Evolutionary conservation across 176 grass and related monocot species (phyloP), one percentile per base, ranked within the genome.

Genomic region (Ensete ventricosum): DNA sequence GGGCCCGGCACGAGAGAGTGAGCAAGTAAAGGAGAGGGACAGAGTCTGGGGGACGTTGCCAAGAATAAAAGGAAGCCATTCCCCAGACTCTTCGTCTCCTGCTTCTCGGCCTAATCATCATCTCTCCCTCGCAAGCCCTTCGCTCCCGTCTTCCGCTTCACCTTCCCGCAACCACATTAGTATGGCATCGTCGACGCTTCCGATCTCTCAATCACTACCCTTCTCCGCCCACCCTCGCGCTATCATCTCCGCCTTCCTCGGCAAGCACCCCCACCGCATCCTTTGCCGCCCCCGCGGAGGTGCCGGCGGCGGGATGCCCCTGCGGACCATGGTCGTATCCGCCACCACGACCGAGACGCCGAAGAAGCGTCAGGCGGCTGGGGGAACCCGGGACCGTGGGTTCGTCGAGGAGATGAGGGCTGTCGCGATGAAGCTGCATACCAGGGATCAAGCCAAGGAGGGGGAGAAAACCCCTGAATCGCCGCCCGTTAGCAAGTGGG

Each of bases 391-490:
- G 2, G 67, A 78, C 10, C 93, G 76, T 55, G 85, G 84, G 62
- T 99, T 99, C 67, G 88, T 99, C 64, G 90, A 99, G 54, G 95
- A 99, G 90, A 99, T 99, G 95, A 75, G 95, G 73, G 76, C 90
- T 0, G 90, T 89, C 8, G 88, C 95, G 2, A 94, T 99, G 90
- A 82, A 82, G 43, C 87, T 99, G 76, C 95, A 99, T 80, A 93
- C 90, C 55, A 89, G 79, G 85, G 90, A 99, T 73, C 95, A 93
- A 86, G 77, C 90, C 26, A 65, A 68, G 66, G 95, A 94, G 71
- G 95, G 95, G 51, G 81, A 94, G 86, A 94, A 99, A 82, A 82
- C 91, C 81, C 7, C 95, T 11, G 52, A 91, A 52, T 88, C 75
- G 51, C 95, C 95, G 11, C 86, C 90, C 1, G 83, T 99, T 22